Evolutionary conservation across 352 stramenopile species (phyloP).

Genomic region (Detonula confervacea): DNA sequence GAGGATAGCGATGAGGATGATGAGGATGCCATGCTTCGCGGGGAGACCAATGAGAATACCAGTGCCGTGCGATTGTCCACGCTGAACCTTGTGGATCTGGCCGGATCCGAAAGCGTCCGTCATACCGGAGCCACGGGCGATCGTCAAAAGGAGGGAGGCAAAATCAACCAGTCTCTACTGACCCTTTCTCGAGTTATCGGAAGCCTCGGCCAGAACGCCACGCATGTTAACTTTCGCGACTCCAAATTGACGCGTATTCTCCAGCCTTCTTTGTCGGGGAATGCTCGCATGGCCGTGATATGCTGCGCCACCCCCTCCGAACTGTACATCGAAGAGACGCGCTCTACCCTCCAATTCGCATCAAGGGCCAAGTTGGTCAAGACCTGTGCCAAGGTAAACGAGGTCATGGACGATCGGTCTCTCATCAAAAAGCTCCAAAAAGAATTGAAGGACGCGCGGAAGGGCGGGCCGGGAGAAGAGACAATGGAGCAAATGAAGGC

Average conservation of each 20-base stretch:
- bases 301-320: constrained; percentile 94
- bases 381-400: constrained; percentile 91
- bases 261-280: constrained; percentile 94
- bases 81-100: constrained; percentile 97
- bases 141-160: constrained; percentile 94
- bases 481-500: constrained; percentile 67
- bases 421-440: constrained; percentile 83
- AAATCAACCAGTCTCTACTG: constrained; percentile 96
- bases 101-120: constrained; percentile 95
- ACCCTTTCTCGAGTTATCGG: constrained; percentile 95
- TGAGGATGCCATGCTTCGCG: constrained; percentile 28
- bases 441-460: constrained; percentile 78
- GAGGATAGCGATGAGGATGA: constrained; percentile 28
- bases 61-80: constrained; percentile 91
- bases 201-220: constrained; percentile 73
- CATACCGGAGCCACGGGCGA: constrained; percentile 94
- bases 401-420: constrained; percentile 87
- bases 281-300: constrained; percentile 96
- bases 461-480: constrained; percentile 34
- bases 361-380: constrained; percentile 92
- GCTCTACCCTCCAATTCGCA: constrained; percentile 96
- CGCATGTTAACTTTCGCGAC: constrained; percentile 96
- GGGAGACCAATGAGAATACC: constrained; percentile 50
- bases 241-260: constrained; percentile 98
- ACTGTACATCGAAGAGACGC: constrained; percentile 92